Evolutionary conservation across 2,329 filamentous ascomycete species (phyloP).

Genomic region (Aspergillus awamori): DNA sequence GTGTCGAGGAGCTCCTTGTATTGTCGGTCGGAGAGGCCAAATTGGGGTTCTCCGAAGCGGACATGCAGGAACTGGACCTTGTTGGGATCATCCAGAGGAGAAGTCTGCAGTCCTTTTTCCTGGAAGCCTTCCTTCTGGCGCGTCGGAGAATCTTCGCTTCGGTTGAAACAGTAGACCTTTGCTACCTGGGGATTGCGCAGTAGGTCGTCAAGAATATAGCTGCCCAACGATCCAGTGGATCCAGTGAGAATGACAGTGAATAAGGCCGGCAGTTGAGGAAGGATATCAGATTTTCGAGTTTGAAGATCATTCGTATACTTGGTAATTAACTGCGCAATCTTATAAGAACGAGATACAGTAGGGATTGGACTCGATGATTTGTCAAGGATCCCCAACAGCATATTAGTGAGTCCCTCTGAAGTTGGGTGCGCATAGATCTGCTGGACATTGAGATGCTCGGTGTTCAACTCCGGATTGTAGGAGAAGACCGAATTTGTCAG

Average conservation of each 20-base stretch:
- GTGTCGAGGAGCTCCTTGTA: too few species aligned
- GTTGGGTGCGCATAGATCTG: slow-evolving; percentile 12
- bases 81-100: slow-evolving; percentile 8
- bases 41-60: slow-evolving; percentile 22
- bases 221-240: slow-evolving; percentile 54
- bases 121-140: slow-evolving; percentile 43
- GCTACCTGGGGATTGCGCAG: slow-evolving; percentile 36
- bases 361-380: background rate
- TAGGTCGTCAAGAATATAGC: slow-evolving; percentile 49
- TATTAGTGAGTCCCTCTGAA: background rate
- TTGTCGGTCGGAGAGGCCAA: slow-evolving; percentile 28
- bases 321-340: background rate
- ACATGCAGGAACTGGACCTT: slow-evolving; percentile 43
- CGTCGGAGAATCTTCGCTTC: slow-evolving; percentile 41
- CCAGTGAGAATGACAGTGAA: slow-evolving; percentile 46
- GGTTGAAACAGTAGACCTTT: slow-evolving; percentile 54
- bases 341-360: background rate
- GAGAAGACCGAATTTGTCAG: slow-evolving; percentile 9
- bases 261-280: background rate
- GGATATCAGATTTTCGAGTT: too few species aligned
- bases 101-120: slow-evolving; percentile 38
- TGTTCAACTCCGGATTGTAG: background rate
- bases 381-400: background rate
- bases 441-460: background rate
- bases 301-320: slow-evolving; percentile 13